Base-by-base conservation (phyloP, 1,139 yeast genomes). In the Lodderomyces pseudojiufengensis region DNA sequence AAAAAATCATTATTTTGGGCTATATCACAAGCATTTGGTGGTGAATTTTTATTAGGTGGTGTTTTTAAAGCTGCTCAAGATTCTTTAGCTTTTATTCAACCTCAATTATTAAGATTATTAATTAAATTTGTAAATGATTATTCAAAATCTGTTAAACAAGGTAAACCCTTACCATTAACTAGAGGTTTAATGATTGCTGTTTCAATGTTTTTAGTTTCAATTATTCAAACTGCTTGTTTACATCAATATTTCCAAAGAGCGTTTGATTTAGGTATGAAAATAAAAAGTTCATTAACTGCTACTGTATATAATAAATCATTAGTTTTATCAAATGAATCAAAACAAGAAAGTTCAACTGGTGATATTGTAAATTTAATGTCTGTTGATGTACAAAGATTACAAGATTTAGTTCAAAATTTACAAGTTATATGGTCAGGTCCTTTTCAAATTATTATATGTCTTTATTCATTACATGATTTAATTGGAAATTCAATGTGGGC, bases 321-420 rank as follows among this genome's bases (percentile, higher is more conserved):
- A 44, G 77, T 76, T 7, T 70, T 94, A 42, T 86, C 96, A 3
- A 84, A 80, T 49, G 97, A 92, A 53, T 84, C 95, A 7, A 80
- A 86, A 38, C 83, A 78, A 38, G 70, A 76, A 37, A 80, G 87
- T 35, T 77, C 87, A 20, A 87, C 96, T n/a, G 98, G 98, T 57
- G 98, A 94, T 56, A 87, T 94, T 51, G 98, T 92, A 37, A 92
- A 94, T 53, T 71, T 92, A 52, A 90, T 90, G 97, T 84, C 97
- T 35, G 97, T 92, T 34, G 98, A 92, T 63, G 85, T 94, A 6
- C 97, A 90, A 64, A 76, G 97, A 61, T 67, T 92, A 40, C 97
- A 88, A 61, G 97, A 90, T 53, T 70, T 90, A 43, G 79, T 86
- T 29, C 95, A 88, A 55, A 83, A 84, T 60, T 80, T 92, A 44